phyloP scores from a whole-genome alignment of 176 grass and related monocot species.

The Eragrostis nindensis region DNA sequence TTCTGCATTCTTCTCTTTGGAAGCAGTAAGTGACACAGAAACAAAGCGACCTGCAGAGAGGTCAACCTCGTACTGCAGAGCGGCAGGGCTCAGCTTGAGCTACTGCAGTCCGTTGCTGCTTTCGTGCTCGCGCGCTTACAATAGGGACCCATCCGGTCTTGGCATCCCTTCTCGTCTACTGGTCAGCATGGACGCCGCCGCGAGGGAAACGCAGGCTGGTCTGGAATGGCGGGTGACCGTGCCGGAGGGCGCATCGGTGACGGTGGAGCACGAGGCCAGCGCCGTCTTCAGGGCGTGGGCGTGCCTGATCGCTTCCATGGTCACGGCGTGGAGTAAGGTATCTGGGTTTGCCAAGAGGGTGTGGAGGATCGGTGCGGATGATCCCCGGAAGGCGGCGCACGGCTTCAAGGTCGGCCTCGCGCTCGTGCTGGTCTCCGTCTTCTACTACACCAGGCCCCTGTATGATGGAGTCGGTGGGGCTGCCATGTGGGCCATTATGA shows the following conservation, averaged over 20 bases:
- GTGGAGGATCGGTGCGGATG: constrained; percentile 58
- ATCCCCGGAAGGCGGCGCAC: constrained; percentile 62
- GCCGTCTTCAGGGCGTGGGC: constrained; percentile 5
- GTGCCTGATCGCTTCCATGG: constrained; percentile 24
- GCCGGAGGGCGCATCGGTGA: constrained; percentile 48
- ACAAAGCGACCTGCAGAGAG: neutral
- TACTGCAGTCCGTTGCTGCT: neutral
- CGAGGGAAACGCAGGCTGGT: constrained; percentile 36
- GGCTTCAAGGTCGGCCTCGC: constrained; percentile 65
- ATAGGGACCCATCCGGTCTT: constrained; percentile 19
- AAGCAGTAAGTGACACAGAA: constrained; percentile 8
- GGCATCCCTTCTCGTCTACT: neutral
- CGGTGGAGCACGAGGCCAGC: constrained; percentile 36
- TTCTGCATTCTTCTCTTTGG: constrained; percentile 33
- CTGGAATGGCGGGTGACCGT: constrained; percentile 64
- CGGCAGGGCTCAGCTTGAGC: neutral
- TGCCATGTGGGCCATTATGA: constrained; percentile 74
- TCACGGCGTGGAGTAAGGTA: neutral
- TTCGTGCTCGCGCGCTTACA: constrained; percentile 14
- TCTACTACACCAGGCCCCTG: constrained; percentile 68
- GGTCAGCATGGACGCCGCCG: constrained; percentile 41
- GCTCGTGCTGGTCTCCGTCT: constrained; percentile 64
- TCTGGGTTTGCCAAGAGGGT: constrained; percentile 38
- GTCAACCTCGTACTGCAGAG: constrained; percentile 44
- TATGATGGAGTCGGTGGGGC: constrained; percentile 59